These are phyloP conservation scores for Papiliotrema flavescens DNA, from an alignment of 1,284 basidiomycete genomes.

Conservation along the genomic window DNA sequence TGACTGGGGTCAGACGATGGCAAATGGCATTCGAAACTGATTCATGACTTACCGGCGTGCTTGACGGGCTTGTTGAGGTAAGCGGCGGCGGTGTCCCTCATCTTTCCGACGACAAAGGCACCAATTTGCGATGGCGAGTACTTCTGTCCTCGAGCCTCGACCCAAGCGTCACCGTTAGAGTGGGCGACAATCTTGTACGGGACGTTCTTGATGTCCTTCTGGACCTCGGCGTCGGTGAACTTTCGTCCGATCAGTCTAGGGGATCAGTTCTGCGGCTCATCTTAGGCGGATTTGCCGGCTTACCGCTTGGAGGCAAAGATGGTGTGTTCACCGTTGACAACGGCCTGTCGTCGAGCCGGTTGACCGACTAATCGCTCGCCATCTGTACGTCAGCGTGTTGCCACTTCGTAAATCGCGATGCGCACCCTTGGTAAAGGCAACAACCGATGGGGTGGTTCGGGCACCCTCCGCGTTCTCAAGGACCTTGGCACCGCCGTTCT, in stretches of 20 bases:
- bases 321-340: slow-evolving; percentile 93
- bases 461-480: slow-evolving; percentile 98
- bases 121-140: slow-evolving; percentile 63
- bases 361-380: slow-evolving; percentile 90
- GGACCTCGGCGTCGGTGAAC: slow-evolving; percentile 88
- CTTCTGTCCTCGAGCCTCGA: slow-evolving; percentile 65
- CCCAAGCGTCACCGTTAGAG: slow-evolving; percentile 61
- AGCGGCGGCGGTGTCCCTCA: slow-evolving; percentile 91
- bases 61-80: slow-evolving; percentile 91
- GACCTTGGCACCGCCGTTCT: slow-evolving; percentile 89
- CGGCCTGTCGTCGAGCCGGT: slow-evolving; percentile 94
- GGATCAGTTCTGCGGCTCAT: not conserved
- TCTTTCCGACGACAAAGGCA: slow-evolving; percentile 84
- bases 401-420: not conserved
- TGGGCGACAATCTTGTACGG: slow-evolving; percentile 71
- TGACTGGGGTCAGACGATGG: slow-evolving; percentile 60
- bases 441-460: slow-evolving; percentile 95
- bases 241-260: slow-evolving; percentile 78
- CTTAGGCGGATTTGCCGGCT: slow-evolving; percentile 6
- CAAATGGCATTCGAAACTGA: not conserved
- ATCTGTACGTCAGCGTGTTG: slow-evolving; percentile 41
- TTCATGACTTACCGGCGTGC: slow-evolving; percentile 57
- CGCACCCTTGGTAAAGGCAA: slow-evolving; percentile 88
- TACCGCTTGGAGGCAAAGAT: slow-evolving; percentile 91
- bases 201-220: slow-evolving; percentile 71